Percentiles rank a stretch among this genome's conserved stretches.
phyloP scores from a whole-genome alignment of 768 basidiomycete species.

The Porpolomopsis calyptriformis region DNA sequence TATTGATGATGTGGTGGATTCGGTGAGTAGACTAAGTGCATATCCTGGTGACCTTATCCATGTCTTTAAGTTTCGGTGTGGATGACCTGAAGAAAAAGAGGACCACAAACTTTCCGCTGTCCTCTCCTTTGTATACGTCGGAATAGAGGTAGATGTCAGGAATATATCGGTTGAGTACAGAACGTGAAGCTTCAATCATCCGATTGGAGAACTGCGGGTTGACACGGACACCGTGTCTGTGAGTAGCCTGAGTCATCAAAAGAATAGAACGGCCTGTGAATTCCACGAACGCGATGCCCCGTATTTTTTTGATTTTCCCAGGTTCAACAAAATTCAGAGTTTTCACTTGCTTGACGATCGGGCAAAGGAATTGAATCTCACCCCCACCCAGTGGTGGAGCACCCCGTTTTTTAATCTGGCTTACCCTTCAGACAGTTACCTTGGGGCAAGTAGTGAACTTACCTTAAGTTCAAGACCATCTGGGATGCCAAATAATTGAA shows the following conservation, averaged over 20 bases:
- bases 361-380: constrained; percentile 88
- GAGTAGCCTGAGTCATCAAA: constrained; percentile 6
- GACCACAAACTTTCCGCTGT: constrained; percentile 84
- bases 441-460: constrained; percentile 3
- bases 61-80: neutral
- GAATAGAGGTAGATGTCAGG: constrained; percentile 98
- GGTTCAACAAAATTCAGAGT: constrained; percentile 86
- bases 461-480: constrained; percentile 87
- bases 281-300: constrained; percentile 83
- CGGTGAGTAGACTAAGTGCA: constrained; percentile 80
- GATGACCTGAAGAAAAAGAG: neutral
- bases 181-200: constrained; percentile 91
- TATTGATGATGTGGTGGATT: constrained; percentile 83
- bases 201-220: constrained; percentile 96
- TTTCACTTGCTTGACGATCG: constrained; percentile 82
- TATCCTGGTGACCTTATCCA: constrained; percentile 82
- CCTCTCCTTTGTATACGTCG: constrained; percentile 95
- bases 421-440: constrained; percentile 1
- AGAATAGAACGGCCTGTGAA: neutral
- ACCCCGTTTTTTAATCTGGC: constrained; percentile 91
- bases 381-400: constrained; percentile 86
- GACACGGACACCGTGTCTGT: constrained; percentile 89
- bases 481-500: constrained; percentile 82
- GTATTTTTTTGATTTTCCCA: constrained; percentile 87
- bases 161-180: constrained; percentile 89